phyloP scores from a whole-genome alignment of 257 asterid species.

The Solanum bukasovii region DNA sequence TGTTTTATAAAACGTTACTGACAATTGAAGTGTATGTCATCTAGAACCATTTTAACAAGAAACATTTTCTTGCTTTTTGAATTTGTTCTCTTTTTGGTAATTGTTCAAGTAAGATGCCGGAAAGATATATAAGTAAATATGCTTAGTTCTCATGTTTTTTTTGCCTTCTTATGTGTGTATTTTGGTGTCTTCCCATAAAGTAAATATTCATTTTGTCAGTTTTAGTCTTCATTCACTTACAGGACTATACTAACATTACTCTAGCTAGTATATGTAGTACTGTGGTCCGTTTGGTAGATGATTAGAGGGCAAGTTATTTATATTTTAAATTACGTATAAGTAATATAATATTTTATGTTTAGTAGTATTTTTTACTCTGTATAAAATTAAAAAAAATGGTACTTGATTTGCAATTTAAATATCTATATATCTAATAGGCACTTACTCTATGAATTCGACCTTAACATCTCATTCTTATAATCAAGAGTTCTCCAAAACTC shows the following conservation, averaged over 20 bases:
- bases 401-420: not conserved
- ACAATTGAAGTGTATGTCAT: no score
- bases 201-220: not conserved
- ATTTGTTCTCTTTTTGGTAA: no score
- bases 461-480: not conserved
- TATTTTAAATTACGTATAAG: no score
- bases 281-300: not conserved
- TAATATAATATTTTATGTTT: no score
- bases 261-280: not conserved
- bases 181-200: not conserved
- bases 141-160: not conserved
- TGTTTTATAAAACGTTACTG: no score
- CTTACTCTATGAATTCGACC: not conserved
- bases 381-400: not conserved
- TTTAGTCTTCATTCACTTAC: not conserved
- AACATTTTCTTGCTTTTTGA: no score
- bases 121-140: no score
- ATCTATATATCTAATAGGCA: no score
- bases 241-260: not conserved
- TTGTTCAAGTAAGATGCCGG: no score
- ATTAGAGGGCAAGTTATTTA: not conserved
- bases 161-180: not conserved
- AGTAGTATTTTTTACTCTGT: not conserved
- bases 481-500: not conserved
- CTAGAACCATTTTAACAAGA: no score